phyloP scores from a whole-genome alignment of 2,329 filamentous ascomycete genomes.

The Phialophora expanda region DNA sequence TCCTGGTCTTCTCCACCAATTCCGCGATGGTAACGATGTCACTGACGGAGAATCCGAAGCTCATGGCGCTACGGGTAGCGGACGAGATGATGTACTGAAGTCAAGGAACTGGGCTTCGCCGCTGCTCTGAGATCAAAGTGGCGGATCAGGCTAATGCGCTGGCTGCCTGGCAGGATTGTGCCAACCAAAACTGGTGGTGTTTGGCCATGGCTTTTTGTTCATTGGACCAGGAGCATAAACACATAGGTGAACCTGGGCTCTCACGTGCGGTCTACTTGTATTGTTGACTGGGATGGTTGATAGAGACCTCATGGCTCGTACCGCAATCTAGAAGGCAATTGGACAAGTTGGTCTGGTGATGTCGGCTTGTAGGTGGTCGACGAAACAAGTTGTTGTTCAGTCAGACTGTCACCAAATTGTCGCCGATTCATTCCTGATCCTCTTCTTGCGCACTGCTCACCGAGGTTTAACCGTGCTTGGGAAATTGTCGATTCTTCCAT shows the following conservation, averaged over 20 bases:
- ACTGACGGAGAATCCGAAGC: constrained; percentile 26
- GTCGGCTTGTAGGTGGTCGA: not conserved
- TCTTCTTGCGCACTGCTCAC: not conserved
- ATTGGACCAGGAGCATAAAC: not conserved
- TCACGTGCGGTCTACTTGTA: not conserved
- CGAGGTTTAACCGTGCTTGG: not conserved
- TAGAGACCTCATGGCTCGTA: not conserved
- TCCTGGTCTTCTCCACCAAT: constrained; percentile 16
- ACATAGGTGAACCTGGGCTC: not conserved
- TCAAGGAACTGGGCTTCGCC: too few relatives aligned
- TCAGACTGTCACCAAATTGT: not conserved
- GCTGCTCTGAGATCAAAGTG: too few relatives aligned
- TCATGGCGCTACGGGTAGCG: constrained; percentile 14
- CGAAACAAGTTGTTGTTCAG: not conserved
- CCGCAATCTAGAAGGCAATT: not conserved
- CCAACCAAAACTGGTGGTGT: not conserved
- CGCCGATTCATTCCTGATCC: not conserved
- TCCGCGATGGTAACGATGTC: constrained; percentile 20
- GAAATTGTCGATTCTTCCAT: not conserved
- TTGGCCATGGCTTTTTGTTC: not conserved
- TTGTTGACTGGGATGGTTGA: not conserved
- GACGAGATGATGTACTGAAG: not conserved
- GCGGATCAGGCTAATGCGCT: too few relatives aligned
- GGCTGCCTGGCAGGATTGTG: too few relatives aligned
- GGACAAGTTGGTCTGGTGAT: not conserved